A percentile compares a stretch with the other conserved stretches of the same genome.
phyloP scores from a whole-genome alignment of 23 red algal species.

The Gracilariopsis chorda region DNA sequence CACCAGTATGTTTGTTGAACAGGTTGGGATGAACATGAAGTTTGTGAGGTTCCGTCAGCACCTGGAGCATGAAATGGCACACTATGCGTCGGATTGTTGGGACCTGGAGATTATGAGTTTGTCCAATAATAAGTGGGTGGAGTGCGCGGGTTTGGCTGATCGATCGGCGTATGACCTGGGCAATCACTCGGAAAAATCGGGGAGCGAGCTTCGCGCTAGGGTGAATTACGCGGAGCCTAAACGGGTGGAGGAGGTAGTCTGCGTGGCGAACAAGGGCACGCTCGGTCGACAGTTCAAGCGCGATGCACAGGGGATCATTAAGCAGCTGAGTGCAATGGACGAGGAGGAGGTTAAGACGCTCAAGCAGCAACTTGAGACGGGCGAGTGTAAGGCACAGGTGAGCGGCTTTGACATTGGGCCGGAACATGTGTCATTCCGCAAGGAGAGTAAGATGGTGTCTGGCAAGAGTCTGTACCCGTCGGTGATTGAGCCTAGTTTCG shows the following conservation, averaged over 20 bases:
- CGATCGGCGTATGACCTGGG: slow-evolving; percentile 87
- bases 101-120: slow-evolving; percentile 91
- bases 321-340: slow-evolving; percentile 57
- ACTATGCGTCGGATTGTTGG: slow-evolving; percentile 99
- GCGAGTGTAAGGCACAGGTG: slow-evolving; percentile 21
- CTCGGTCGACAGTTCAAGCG: slow-evolving; percentile 82
- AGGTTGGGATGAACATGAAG: slow-evolving; percentile 79
- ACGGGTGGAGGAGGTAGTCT: slow-evolving; percentile 40
- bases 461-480: slow-evolving; percentile 89
- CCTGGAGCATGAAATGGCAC: slow-evolving; percentile 97
- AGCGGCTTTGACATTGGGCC: slow-evolving; percentile 21
- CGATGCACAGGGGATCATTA: slow-evolving; percentile 75
- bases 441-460: slow-evolving; percentile 47
- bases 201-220: slow-evolving; percentile 72
- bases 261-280: slow-evolving; percentile 75
- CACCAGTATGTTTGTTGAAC: slow-evolving; percentile 70
- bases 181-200: slow-evolving; percentile 72
- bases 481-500: slow-evolving; percentile 99
- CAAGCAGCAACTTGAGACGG: slow-evolving; percentile 9
- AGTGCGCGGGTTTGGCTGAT: slow-evolving; percentile 97
- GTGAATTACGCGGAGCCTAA: slow-evolving; percentile 74
- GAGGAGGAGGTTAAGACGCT: slow-evolving; percentile 33
- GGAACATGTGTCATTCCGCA: slow-evolving; percentile 70
- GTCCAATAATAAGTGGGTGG: slow-evolving; percentile 88
- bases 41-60: slow-evolving; percentile 97